Evolutionary conservation across 768 basidiomycete genomes (phyloP).

Genomic region (Trichaptum fuscoviolaceum): DNA sequence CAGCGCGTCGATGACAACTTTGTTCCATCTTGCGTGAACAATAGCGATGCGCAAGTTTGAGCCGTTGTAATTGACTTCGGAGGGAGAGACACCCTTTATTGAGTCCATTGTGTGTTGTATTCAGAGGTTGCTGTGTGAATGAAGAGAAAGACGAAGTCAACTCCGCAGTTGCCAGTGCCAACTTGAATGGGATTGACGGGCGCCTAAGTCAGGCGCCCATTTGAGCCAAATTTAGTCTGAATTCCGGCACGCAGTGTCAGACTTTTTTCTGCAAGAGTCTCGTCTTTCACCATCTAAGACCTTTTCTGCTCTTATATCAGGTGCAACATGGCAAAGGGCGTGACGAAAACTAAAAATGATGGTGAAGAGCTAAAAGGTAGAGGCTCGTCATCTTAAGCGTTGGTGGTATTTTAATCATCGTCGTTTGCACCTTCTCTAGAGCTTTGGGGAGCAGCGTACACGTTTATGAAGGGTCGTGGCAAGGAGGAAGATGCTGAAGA

Average conservation of each 20-base stretch:
- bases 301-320: background rate
- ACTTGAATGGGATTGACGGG: background rate
- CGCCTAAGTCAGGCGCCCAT: background rate
- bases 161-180: background rate
- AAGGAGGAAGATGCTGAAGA: background rate
- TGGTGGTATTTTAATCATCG: background rate
- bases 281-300: too few species aligned
- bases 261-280: background rate
- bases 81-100: conserved; percentile 74
- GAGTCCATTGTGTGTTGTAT: conserved; percentile 31
- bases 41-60: conserved; percentile 81
- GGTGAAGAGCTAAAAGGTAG: background rate
- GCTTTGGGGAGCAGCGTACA: background rate
- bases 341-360: background rate
- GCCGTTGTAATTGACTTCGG: conserved; percentile 67
- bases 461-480: background rate
- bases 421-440: background rate
- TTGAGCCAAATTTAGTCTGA: background rate
- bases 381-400: background rate
- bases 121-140: background rate
- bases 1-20: conserved; percentile 77
- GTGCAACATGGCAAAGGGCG: background rate
- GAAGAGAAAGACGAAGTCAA: background rate
- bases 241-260: background rate
- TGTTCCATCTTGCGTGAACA: conserved; percentile 97